These are phyloP conservation scores for Ascoidea tarda DNA, from an alignment of 805 yeast species.

Conservation along the genomic window DNA sequence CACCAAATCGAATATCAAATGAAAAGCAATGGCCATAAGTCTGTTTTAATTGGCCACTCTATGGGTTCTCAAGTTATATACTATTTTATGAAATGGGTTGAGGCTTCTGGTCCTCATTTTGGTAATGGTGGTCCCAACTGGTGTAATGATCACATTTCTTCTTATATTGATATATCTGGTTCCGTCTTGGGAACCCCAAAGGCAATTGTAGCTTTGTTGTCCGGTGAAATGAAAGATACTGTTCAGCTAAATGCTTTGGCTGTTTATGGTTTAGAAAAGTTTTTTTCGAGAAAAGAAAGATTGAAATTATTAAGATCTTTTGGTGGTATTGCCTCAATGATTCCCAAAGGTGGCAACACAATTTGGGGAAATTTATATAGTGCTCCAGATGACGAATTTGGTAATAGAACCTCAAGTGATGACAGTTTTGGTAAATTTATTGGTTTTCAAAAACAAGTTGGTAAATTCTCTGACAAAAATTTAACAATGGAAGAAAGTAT, in stretches of 20 bases:
- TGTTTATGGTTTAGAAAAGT: conserved; percentile 86
- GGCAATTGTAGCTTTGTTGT: conserved; percentile 78
- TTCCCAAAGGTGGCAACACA: conserved; percentile 87
- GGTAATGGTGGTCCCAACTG: conserved; percentile 89
- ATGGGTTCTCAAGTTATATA: conserved; percentile 91
- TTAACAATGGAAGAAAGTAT: conserved; percentile 57
- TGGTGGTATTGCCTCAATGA: conserved; percentile 93
- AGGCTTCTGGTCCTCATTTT: conserved; percentile 62
- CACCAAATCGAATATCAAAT: conserved; percentile 51
- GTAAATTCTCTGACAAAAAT: conserved; percentile 31
- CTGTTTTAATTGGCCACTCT: conserved; percentile 79
- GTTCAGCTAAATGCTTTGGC: conserved; percentile 89
- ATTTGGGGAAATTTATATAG: conserved; percentile 69
- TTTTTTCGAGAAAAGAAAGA: conserved; percentile 81
- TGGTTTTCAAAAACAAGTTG: conserved; percentile 35
- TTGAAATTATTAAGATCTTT: conserved; percentile 73
- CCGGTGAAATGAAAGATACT: conserved; percentile 98
- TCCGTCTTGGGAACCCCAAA: conserved; percentile 91
- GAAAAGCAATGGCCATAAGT: conserved; percentile 41
- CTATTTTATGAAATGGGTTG: conserved; percentile 93
- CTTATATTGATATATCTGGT: conserved; percentile 81
- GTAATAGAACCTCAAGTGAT: conserved; percentile 3
- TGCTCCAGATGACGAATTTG: conserved; percentile 56
- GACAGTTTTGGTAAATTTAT: conserved; percentile 59
- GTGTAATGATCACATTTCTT: conserved; percentile 76